Percentiles rank a stretch among this genome's conserved stretches.
Evolutionary conservation across 441 rosid species (phyloP).

Genomic region (Corymbia calophylla): DNA sequence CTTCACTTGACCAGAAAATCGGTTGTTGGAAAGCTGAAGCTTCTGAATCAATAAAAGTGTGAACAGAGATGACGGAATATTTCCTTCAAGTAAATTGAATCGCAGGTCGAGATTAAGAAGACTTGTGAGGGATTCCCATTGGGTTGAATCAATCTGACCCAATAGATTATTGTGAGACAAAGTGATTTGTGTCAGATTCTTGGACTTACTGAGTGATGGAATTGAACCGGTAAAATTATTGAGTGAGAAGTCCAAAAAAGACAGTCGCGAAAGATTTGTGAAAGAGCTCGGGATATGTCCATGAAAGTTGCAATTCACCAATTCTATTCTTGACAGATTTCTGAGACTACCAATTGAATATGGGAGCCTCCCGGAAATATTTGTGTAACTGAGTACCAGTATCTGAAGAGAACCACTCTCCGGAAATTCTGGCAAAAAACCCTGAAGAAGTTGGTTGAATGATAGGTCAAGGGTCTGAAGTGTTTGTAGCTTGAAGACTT

Average conservation of each 20-base stretch:
- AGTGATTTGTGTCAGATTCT: too few species aligned
- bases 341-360: too few species aligned
- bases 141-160: neutral
- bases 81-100: neutral
- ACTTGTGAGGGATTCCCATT: neutral
- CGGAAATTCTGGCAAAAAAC: too few species aligned
- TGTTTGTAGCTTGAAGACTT: neutral
- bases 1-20: conserved; percentile 1
- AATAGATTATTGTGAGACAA: neutral
- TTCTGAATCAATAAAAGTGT: neutral
- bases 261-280: conserved; percentile 2
- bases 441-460: neutral
- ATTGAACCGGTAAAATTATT: conserved; percentile 8
- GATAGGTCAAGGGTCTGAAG: neutral
- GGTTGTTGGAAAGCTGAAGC: neutral
- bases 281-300: conserved; percentile 24
- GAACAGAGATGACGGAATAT: neutral
- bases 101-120: neutral
- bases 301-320: neutral
- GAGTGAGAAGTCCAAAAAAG: conserved; percentile 3
- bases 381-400: too few species aligned
- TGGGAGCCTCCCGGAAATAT: neutral
- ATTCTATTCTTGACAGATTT: too few species aligned
- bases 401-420: too few species aligned
- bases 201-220: too few species aligned